Evolutionary conservation across 208 protist species (phyloP).

Genomic region (Leptomonas seymouri): DNA sequence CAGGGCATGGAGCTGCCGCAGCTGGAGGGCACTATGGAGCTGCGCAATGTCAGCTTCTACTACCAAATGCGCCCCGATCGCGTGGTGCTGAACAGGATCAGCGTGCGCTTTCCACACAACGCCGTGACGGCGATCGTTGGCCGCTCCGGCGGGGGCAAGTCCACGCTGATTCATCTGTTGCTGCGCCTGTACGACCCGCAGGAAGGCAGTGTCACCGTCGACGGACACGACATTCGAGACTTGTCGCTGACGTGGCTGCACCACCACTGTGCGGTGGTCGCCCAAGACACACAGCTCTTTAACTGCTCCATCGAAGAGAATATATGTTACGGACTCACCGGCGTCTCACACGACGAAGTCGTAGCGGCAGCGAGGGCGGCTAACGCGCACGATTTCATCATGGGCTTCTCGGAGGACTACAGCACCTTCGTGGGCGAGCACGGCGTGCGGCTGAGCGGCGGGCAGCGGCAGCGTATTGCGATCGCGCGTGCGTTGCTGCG

Average conservation of each 20-base stretch:
- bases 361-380: constrained; percentile 46
- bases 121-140: constrained; percentile 70
- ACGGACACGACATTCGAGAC: constrained; percentile 37
- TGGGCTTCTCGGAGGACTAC: constrained; percentile 45
- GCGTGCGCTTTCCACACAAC: constrained; percentile 29
- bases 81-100: constrained; percentile 26
- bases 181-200: constrained; percentile 77
- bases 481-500: constrained; percentile 93
- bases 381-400: constrained; percentile 65
- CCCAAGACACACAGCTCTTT: constrained; percentile 98
- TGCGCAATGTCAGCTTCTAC: constrained; percentile 49
- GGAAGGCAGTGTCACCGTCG: constrained; percentile 39
- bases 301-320: constrained; percentile 88
- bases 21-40: constrained; percentile 38
- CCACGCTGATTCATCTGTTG: constrained; percentile 66
- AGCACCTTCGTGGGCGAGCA: constrained; percentile 54
- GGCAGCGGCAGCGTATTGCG: constrained; percentile 95
- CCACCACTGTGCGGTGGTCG: constrained; percentile 95
- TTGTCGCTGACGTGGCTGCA: constrained; percentile 46
- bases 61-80: constrained; percentile 32
- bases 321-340: constrained; percentile 54
- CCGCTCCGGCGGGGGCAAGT: constrained; percentile 79
- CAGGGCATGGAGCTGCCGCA: constrained; percentile 33
- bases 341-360: constrained; percentile 36
- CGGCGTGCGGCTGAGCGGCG: constrained; percentile 90